These are phyloP conservation scores for Breviolum minutum DNA, from an alignment of 73 alveolate species.

Conservation along the genomic window DNA sequence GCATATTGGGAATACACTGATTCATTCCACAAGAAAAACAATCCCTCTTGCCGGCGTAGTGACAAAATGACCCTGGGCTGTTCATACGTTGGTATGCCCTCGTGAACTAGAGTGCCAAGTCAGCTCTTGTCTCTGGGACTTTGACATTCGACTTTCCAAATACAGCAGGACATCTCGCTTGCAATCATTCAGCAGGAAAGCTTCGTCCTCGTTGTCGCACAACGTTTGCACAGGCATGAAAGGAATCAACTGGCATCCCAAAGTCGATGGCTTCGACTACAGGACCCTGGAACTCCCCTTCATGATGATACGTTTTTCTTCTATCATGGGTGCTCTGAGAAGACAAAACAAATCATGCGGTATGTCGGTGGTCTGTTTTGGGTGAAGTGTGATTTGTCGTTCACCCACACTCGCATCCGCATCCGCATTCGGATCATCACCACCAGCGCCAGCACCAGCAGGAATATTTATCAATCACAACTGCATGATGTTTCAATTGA, in stretches of 20 bases:
- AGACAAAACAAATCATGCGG: no score
- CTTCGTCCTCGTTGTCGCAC: conserved; percentile 85
- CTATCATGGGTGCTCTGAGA: no score
- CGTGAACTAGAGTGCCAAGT: neutral
- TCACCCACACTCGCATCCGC: no score
- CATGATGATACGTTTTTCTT: no score
- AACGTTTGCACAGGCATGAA: neutral
- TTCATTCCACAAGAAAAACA: no score
- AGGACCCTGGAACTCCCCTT: no score
- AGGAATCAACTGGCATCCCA: no score
- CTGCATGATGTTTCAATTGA: neutral
- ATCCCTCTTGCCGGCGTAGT: neutral
- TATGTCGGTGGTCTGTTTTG: no score
- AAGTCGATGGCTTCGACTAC: no score
- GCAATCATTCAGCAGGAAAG: conserved; percentile 96
- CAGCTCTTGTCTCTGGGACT: neutral
- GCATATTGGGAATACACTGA: no score
- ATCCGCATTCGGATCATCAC: neutral
- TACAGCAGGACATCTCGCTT: conserved; percentile 96
- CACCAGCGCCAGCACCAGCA: neutral
- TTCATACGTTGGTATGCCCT: no score
- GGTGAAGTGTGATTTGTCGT: no score
- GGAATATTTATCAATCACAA: neutral
- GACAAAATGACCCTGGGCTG: neutral
- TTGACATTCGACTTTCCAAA: conserved; percentile 97